Conservation (phyloP, 2,329 filamentous ascomycete genomes). For the Aspergillus quadrilineatus region DNA sequence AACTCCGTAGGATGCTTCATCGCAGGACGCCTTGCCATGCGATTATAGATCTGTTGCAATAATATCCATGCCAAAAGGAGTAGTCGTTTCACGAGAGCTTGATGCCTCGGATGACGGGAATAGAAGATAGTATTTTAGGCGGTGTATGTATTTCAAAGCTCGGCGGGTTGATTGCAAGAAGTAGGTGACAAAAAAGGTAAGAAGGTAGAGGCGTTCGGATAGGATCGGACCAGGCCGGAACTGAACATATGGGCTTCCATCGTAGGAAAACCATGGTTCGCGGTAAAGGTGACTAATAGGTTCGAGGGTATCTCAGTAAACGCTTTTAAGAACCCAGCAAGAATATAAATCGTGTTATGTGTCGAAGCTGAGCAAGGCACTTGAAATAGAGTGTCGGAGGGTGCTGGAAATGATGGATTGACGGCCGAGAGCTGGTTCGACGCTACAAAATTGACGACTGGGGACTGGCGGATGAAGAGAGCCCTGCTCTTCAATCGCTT, state of each 20-base stretch:
- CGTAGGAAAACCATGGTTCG: conserved; percentile 16
- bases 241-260: conserved; percentile 16
- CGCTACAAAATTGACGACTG: neutral
- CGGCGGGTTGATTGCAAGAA: neutral
- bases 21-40: conserved; percentile 37
- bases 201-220: conserved; percentile 9
- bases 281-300: conserved; percentile 16
- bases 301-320: conserved; percentile 35
- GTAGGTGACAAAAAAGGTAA: conserved; percentile 4
- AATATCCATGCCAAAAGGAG: conserved; percentile 12
- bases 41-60: conserved; percentile 20
- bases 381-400: neutral
- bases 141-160: conserved; percentile 2
- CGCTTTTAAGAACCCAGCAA: conserved; percentile 23
- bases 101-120: neutral
- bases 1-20: conserved; percentile 29
- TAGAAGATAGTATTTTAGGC: conserved; percentile 4
- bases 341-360: conserved; percentile 9
- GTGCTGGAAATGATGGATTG: neutral
- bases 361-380: conserved; percentile 3
- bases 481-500: neutral
- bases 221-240: conserved; percentile 1
- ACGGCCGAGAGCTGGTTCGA: neutral
- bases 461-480: neutral
- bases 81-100: neutral